Conservation (phyloP, 371 early-diverging fungal species). For the Lichtheimia corymbifera region DNA sequence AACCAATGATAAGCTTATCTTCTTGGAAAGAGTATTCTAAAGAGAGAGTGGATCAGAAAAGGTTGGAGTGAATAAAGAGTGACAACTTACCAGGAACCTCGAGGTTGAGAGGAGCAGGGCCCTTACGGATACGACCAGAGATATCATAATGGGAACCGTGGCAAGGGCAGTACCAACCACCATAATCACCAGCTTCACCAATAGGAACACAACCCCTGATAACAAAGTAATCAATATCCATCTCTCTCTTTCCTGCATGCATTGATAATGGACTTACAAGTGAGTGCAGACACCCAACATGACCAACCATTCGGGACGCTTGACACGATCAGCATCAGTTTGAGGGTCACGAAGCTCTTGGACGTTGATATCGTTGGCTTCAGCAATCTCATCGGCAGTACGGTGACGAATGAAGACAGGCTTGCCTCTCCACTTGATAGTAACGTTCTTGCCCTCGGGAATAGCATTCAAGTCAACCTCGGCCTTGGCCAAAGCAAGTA, state of each 20-base stretch:
- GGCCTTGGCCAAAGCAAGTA: constrained; percentile 95
- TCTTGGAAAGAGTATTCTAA: constrained; percentile 50
- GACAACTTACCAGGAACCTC: constrained; percentile 80
- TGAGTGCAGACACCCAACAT: constrained; percentile 99
- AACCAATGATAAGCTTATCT: constrained; percentile 53
- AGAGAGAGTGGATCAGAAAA: not conserved
- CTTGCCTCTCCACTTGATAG: constrained; percentile 99
- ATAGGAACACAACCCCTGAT: constrained; percentile 94
- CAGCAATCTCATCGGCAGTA: constrained; percentile 91
- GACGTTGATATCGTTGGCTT: constrained; percentile 84
- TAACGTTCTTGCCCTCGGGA: constrained; percentile 96
- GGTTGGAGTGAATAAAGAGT: not conserved
- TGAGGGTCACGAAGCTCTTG: constrained; percentile 89
- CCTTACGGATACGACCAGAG: constrained; percentile 96
- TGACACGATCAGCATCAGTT: constrained; percentile 86
- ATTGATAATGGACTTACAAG: constrained; percentile 54
- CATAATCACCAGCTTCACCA: constrained; percentile 97
- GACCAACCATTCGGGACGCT: constrained; percentile 95
- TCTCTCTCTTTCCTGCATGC: not conserved
- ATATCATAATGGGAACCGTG: constrained; percentile 97
- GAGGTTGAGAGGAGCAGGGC: constrained; percentile 97
- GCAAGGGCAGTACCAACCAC: constrained; percentile 99
- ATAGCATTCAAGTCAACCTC: constrained; percentile 91
- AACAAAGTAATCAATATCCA: not conserved
- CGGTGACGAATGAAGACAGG: constrained; percentile 97